Percentiles rank a stretch among this genome's conserved stretches.
Conservation (phyloP, 164 flowering plant genomes). For the Annona squamosa region DNA sequence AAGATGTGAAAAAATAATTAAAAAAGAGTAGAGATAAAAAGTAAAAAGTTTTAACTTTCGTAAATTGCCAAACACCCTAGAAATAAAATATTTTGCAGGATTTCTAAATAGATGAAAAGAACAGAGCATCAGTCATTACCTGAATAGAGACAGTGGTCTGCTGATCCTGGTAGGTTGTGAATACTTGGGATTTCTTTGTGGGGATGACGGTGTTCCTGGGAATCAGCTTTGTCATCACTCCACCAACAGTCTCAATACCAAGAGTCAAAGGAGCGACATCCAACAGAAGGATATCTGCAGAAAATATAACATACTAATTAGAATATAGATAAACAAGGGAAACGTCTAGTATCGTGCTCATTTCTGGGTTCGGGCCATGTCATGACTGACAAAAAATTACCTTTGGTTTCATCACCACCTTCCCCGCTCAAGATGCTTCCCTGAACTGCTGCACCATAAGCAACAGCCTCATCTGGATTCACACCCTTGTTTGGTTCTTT, state of each 20-base stretch:
- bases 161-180: slow-evolving; percentile 90
- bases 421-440: slow-evolving; percentile 90
- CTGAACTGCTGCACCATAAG: slow-evolving; percentile 90
- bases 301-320: neutral
- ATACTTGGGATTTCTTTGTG: slow-evolving; percentile 88
- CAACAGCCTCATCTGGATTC: slow-evolving; percentile 96
- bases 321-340: neutral
- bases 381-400: slow-evolving; percentile 23
- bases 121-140: slow-evolving; percentile 26
- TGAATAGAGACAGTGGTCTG: slow-evolving; percentile 90
- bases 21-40: no score
- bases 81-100: no score
- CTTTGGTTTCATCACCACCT: slow-evolving; percentile 89
- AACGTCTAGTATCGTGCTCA: no score
- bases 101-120: neutral
- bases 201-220: slow-evolving; percentile 92
- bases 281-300: slow-evolving; percentile 74
- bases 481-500: slow-evolving; percentile 96
- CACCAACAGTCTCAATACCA: slow-evolving; percentile 92
- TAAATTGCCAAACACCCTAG: no score
- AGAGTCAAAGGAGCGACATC: slow-evolving; percentile 90
- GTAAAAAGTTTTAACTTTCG: no score
- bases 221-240: slow-evolving; percentile 92
- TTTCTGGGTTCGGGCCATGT: neutral
- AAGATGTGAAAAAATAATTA: no score